Conservation (phyloP, 164 flowering plant genomes). For the Piper longum region DNA sequence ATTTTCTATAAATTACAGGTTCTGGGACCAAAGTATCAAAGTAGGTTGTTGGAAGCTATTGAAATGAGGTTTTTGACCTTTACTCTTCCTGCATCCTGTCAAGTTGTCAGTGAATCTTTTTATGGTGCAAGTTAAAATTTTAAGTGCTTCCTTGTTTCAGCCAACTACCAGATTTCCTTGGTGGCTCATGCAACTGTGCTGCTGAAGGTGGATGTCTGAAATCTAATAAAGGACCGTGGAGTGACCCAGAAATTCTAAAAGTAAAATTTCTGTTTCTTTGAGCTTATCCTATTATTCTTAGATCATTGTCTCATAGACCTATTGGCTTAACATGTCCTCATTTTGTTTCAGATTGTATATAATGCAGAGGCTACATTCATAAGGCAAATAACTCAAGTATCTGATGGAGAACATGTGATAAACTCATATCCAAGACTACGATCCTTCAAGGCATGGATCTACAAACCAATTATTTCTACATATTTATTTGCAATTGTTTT, state of each 20-base stretch:
- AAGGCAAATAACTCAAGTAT: constrained; percentile 31
- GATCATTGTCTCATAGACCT: too few relatives aligned
- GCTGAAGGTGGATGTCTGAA: constrained; percentile 79
- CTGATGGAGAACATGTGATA: constrained; percentile 27
- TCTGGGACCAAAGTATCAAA: constrained; percentile 51
- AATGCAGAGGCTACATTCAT: constrained; percentile 40
- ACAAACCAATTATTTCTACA: not conserved
- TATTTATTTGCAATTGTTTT: not conserved
- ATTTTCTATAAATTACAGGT: too few relatives aligned
- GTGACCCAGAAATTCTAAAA: constrained; percentile 78
- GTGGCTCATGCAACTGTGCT: constrained; percentile 79
- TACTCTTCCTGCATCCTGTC: not conserved
- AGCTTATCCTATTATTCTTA: too few relatives aligned
- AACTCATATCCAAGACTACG: constrained; percentile 29
- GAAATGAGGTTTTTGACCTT: constrained; percentile 47
- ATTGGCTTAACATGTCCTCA: too few relatives aligned
- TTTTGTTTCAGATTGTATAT: constrained; percentile 40
- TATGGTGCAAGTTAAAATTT: not conserved
- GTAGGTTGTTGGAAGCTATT: constrained; percentile 55
- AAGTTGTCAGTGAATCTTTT: not conserved
- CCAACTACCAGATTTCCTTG: constrained; percentile 91
- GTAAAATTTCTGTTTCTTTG: constrained; percentile 8
- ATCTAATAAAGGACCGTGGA: constrained; percentile 91
- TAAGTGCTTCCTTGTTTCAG: constrained; percentile 24
- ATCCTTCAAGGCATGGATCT: constrained; percentile 32